Base-by-base conservation (phyloP, 2,329 filamentous ascomycete genomes). In the Fusarium tanahbumbuense region DNA sequence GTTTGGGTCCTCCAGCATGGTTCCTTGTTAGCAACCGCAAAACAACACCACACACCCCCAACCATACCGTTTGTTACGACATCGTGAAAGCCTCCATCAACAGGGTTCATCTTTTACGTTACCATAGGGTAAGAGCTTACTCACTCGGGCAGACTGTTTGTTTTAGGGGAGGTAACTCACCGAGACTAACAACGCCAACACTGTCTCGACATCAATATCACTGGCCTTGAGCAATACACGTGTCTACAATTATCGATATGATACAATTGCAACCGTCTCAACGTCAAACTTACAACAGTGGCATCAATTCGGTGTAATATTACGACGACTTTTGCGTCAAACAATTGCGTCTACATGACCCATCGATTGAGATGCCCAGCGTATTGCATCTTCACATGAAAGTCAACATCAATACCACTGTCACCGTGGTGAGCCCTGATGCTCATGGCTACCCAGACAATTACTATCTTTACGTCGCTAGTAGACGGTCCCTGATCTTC, bases 51-150 rank as follows among this genome's bases (percentile, higher is more conserved):
- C 23, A 58, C 40, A 5, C 55, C 55, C 48, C 44, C 42, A 62
- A 22, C 37, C 34, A 46, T 56, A 30, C 42, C 46, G 45, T 55
- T 23, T 34, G 54, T 64, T 56, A 53, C 27, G 13, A 47, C 67
- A 71, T 71, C 58, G 63, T 60, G 67, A 60, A 56, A 58, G 49
- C 48, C 44, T 41, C 50, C 56, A 49, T 57, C 22, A 44, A 37
- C 67, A 60, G 50, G 56, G 61, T 69, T 55, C 56, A 22, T 20
- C 15, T 58, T 50, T 56, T 55, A 64, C 63, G 45, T 52, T 61
- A 44, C 27, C 25, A 34, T 40, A 64, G 59, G 57, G 65, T 50
- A 54, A 54, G 50, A 28, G 48, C 46, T 49, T 45, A 48, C 57
- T 25, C 40, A 41, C 41, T 27, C 27, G 40, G 45, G 23, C 32